These are phyloP conservation scores for Thalia dealbata DNA, from an alignment of 176 grass and related monocot species.

Conservation along the genomic window DNA sequence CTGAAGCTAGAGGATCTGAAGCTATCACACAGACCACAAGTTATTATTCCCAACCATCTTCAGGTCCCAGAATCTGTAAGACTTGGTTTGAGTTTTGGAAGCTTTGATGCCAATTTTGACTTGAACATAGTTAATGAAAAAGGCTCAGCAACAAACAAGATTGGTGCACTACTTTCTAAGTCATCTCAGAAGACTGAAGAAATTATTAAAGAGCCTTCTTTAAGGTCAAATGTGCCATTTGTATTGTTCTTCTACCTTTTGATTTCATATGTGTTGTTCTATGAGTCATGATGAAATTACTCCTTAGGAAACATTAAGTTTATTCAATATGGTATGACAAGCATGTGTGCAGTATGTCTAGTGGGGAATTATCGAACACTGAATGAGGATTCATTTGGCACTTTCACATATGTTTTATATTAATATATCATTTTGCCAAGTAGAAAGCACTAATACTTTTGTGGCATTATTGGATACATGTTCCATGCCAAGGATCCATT, in stretches of 20 bases:
- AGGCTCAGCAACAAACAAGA: constrained; percentile 30
- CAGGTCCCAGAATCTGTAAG: constrained; percentile 76
- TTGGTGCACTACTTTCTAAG: constrained; percentile 8
- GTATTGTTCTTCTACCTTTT: neutral
- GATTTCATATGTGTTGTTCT: neutral
- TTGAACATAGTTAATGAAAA: constrained; percentile 27
- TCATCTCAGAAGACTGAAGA: constrained; percentile 28
- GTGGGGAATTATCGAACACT: too few relatives aligned
- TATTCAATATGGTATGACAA: too few relatives aligned
- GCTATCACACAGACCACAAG: constrained; percentile 51
- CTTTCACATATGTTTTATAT: too few relatives aligned
- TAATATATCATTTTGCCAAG: too few relatives aligned
- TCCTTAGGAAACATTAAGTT: neutral
- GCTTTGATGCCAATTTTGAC: constrained; percentile 53
- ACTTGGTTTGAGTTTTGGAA: constrained; percentile 75
- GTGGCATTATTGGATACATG: too few relatives aligned
- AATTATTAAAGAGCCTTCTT: constrained; percentile 28
- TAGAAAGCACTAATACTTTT: too few relatives aligned
- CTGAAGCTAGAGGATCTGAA: constrained; percentile 27
- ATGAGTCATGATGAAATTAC: neutral
- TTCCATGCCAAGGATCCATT: too few relatives aligned
- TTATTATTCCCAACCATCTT: constrained; percentile 89
- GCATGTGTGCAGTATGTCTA: too few relatives aligned
- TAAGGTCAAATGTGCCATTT: constrained; percentile 33
- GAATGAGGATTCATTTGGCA: too few relatives aligned